These are phyloP conservation scores for Chondrostereum purpureum DNA, from an alignment of 1,284 basidiomycete genomes.

Conservation along the genomic window DNA sequence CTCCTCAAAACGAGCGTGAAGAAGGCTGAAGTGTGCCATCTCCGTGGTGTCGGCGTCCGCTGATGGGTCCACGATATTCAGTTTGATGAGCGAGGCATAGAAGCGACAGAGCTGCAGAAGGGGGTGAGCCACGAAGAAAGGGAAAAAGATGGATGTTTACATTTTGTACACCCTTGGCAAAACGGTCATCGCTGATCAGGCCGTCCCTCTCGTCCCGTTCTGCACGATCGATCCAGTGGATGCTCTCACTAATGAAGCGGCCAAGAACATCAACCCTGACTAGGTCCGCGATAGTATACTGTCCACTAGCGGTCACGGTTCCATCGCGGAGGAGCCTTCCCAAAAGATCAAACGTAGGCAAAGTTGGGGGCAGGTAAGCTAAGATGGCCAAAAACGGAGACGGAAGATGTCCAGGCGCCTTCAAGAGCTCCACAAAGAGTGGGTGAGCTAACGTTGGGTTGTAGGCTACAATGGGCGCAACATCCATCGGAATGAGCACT, in stretches of 20 bases:
- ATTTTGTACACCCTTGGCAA: conserved; percentile 60
- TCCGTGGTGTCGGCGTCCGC: conserved; percentile 63
- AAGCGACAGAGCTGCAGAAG: conserved; percentile 63
- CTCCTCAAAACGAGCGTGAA: conserved; percentile 65
- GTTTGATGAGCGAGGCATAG: conserved; percentile 60
- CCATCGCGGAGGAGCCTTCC: conserved; percentile 58
- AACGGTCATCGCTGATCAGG: conserved; percentile 61
- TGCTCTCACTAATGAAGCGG: conserved; percentile 57
- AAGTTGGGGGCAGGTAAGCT: conserved; percentile 52
- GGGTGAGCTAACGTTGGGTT: conserved; percentile 65
- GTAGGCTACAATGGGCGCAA: conserved; percentile 55
- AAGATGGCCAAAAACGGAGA: conserved; percentile 53
- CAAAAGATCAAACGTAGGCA: conserved; percentile 68
- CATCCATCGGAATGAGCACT: conserved; percentile 59
- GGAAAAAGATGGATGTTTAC: conserved; percentile 33
- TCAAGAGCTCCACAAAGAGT: conserved; percentile 51
- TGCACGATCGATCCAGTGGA: conserved; percentile 60
- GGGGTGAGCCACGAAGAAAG: conserved; percentile 3
- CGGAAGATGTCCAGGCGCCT: conserved; percentile 23
- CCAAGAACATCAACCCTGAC: conserved; percentile 59
- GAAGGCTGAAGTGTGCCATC: conserved; percentile 67
- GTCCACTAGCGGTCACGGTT: conserved; percentile 35
- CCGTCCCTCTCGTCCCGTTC: conserved; percentile 62
- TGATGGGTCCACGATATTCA: conserved; percentile 49
- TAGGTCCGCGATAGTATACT: conserved; percentile 55